Evolutionary conservation across 441 rosid genomes (phyloP).

Genomic region (Syzygium syzygioides): DNA sequence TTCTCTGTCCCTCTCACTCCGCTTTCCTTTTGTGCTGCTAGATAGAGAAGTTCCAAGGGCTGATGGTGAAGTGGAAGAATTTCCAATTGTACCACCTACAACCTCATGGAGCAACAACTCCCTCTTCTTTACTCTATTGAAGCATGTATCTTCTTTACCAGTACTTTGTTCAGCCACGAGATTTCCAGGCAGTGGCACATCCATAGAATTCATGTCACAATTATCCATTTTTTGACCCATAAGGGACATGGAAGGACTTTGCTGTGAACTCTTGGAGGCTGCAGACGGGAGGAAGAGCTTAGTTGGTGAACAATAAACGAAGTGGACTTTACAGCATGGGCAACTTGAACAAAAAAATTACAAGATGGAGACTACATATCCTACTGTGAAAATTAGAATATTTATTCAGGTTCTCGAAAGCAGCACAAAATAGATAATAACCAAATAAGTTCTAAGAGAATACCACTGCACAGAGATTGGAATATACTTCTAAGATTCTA

Average conservation of each 20-base stretch:
- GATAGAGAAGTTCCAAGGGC: conserved; percentile 55
- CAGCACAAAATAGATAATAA: conserved; percentile 11
- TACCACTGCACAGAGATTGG: neutral
- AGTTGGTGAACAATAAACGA: neutral
- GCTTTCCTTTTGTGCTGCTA: conserved; percentile 84
- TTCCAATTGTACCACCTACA: conserved; percentile 40
- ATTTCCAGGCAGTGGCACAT: conserved; percentile 38
- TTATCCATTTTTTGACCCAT: conserved; percentile 43
- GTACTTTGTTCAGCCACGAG: conserved; percentile 34
- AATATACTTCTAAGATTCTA: conserved; percentile 23
- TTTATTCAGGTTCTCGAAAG: neutral
- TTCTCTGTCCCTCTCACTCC: conserved; percentile 97
- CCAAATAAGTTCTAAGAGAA: neutral
- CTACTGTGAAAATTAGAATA: neutral
- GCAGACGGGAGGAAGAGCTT: conserved; percentile 27
- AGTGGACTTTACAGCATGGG: neutral
- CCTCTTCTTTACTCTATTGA: conserved; percentile 78
- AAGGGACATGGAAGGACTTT: conserved; percentile 39
- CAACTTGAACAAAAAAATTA: neutral
- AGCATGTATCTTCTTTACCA: conserved; percentile 66
- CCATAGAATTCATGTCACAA: conserved; percentile 36
- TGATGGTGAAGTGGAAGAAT: conserved; percentile 26
- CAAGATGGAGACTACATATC: neutral
- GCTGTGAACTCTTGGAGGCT: conserved; percentile 58
- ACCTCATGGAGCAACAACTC: conserved; percentile 86